Conservation (phyloP, 2,329 filamentous ascomycete genomes). For the Aureobasidium musti region DNA sequence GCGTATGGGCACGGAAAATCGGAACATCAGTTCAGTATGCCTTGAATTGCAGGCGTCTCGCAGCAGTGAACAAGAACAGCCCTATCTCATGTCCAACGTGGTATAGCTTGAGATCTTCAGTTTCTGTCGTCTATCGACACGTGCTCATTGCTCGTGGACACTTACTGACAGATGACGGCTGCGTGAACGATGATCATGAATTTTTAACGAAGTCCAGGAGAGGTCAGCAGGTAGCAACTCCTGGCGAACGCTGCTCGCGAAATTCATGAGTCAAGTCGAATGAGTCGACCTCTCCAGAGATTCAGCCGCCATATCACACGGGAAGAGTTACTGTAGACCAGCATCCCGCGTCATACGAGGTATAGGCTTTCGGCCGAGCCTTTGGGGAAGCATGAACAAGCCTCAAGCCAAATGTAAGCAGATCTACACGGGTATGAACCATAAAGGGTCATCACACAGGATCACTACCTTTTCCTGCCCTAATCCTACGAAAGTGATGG, state of each 20-base stretch:
- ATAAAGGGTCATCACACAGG: not conserved
- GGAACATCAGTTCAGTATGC: too few species aligned
- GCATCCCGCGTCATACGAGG: not conserved
- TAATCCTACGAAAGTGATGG: not conserved
- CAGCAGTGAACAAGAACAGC: not conserved
- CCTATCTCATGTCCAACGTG: not conserved
- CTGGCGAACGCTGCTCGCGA: not conserved
- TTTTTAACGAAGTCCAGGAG: too few species aligned
- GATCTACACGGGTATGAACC: not conserved
- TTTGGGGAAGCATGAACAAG: not conserved
- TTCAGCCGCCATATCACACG: not conserved
- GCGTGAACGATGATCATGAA: too few species aligned
- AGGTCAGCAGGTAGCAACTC: too few species aligned
- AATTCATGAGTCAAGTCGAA: too few species aligned
- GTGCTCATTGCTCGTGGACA: not conserved
- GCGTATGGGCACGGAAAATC: not conserved
- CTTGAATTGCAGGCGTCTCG: not conserved
- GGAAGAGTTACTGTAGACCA: too few species aligned
- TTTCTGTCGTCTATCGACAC: not conserved
- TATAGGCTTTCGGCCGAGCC: conserved; percentile 18
- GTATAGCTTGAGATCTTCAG: not conserved
- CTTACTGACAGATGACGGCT: not conserved
- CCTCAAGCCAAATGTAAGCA: not conserved
- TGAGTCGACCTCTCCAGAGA: not conserved
- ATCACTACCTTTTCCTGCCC: not conserved